These are phyloP conservation scores for Starmera pachycereana DNA, from an alignment of 805 yeast genomes.

Conservation along the genomic window DNA sequence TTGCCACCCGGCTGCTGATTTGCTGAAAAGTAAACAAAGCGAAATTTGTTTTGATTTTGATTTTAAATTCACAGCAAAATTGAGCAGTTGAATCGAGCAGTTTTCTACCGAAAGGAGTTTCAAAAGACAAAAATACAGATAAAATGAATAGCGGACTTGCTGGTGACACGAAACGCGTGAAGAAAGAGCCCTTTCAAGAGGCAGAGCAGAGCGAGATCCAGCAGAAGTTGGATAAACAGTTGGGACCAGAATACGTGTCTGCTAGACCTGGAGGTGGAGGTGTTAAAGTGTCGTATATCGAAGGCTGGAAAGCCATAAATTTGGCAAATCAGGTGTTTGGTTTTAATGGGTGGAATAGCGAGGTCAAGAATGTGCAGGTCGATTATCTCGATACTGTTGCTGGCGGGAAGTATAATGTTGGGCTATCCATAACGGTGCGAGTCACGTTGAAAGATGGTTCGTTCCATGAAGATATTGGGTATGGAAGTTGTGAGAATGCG, in stretches of 20 bases:
- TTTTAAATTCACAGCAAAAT: too few relatives aligned
- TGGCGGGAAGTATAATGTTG: slow-evolving; percentile 44
- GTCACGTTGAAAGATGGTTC: slow-evolving; percentile 70
- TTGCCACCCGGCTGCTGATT: too few relatives aligned
- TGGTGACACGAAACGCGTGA: slow-evolving; percentile 1
- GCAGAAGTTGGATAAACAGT: slow-evolving; percentile 29
- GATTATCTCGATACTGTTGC: slow-evolving; percentile 47
- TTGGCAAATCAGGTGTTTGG: slow-evolving; percentile 78
- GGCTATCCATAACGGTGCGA: slow-evolving; percentile 63
- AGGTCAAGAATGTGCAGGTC: slow-evolving; percentile 51
- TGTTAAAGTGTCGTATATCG: slow-evolving; percentile 57
- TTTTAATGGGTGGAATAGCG: slow-evolving; percentile 76
- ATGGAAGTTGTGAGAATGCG: slow-evolving; percentile 74
- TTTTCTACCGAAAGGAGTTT: too few relatives aligned
- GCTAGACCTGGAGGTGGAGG: slow-evolving; percentile 71
- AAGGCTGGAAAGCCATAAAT: slow-evolving; percentile 77
- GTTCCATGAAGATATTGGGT: slow-evolving; percentile 74
- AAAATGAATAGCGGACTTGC: too few relatives aligned
- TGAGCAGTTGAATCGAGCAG: too few relatives aligned
- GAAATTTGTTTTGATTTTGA: too few relatives aligned
- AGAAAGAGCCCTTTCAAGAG: slow-evolving; percentile 9
- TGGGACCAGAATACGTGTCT: slow-evolving; percentile 75
- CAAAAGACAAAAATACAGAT: too few relatives aligned
- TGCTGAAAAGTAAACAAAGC: too few relatives aligned
- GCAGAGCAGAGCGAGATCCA: slow-evolving; percentile 21